A percentile compares a stretch with the other conserved stretches of the same genome.
These are phyloP conservation scores for Calonectria pauciramosa DNA, from an alignment of 2,329 filamentous ascomycete species.

Conservation along the genomic window DNA sequence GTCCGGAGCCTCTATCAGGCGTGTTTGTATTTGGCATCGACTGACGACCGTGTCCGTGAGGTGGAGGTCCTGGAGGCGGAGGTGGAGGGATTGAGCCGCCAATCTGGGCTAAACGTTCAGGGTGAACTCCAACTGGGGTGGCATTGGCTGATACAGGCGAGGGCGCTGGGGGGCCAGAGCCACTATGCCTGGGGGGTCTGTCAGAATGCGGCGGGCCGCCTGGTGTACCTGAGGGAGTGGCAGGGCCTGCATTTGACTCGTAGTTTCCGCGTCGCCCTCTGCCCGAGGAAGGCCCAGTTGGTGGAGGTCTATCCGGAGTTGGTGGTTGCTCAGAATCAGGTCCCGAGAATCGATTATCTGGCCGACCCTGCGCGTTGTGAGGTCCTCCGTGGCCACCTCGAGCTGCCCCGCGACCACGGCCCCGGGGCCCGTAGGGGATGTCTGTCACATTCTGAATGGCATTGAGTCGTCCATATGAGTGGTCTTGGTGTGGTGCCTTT, in stretches of 20 bases:
- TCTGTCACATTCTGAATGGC: constrained; percentile 61
- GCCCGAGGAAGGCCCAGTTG: constrained; percentile 66
- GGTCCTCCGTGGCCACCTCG: constrained; percentile 52
- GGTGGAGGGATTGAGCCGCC: constrained; percentile 49
- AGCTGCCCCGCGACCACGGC: constrained; percentile 60
- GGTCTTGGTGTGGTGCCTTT: constrained; percentile 68
- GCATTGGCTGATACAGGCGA: constrained; percentile 43
- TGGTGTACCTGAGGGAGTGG: constrained; percentile 46
- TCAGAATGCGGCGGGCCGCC: constrained; percentile 54
- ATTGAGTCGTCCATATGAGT: constrained; percentile 74
- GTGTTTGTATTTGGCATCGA: constrained; percentile 48
- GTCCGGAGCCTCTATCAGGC: constrained; percentile 46
- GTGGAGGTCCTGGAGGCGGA: constrained; percentile 50
- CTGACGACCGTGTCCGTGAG: constrained; percentile 47
- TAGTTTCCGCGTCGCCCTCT: constrained; percentile 62
- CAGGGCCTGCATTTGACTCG: constrained; percentile 51
- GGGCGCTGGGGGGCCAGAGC: constrained; percentile 40
- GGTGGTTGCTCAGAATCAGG: constrained; percentile 58
- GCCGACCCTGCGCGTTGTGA: constrained; percentile 55
- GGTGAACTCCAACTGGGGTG: constrained; percentile 58
- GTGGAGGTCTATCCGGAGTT: constrained; percentile 65
- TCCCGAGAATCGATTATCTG: constrained; percentile 58
- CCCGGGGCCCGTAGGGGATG: constrained; percentile 70
- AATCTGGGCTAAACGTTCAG: constrained; percentile 65
- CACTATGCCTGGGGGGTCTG: constrained; percentile 57